Conservation (phyloP, 768 basidiomycete species). For the Leccinum subgranulosum region DNA sequence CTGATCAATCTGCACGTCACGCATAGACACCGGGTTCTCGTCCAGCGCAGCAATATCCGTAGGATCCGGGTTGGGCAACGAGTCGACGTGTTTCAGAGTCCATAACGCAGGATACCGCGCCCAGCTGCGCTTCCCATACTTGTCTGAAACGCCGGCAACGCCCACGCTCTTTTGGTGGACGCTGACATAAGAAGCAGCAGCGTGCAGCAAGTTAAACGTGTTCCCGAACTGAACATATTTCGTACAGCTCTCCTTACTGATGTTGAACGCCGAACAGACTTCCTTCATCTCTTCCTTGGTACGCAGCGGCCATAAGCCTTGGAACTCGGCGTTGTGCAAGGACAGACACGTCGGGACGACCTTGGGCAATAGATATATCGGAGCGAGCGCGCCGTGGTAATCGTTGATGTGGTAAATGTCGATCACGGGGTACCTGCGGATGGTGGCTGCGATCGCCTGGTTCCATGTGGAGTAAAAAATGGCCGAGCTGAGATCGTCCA, state of each 20-base stretch:
- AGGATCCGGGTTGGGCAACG: constrained; percentile 91
- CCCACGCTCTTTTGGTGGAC: constrained; percentile 90
- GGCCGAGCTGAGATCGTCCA: constrained; percentile 95
- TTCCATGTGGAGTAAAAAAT: constrained; percentile 99
- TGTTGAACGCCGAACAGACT: constrained; percentile 96
- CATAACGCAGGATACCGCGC: constrained; percentile 94
- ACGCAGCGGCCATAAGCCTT: constrained; percentile 92
- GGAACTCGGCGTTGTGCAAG: constrained; percentile 96
- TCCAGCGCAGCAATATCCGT: constrained; percentile 93
- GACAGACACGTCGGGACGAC: constrained; percentile 88
- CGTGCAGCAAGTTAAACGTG: constrained; percentile 94
- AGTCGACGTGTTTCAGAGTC: constrained; percentile 95
- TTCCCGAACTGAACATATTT: constrained; percentile 99
- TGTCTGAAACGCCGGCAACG: constrained; percentile 96
- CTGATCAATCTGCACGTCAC: constrained; percentile 74
- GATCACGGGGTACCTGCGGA: constrained; percentile 80
- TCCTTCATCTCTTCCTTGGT: constrained; percentile 99
- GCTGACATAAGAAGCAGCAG: constrained; percentile 89
- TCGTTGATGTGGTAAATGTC: constrained; percentile 96
- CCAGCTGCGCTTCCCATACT: constrained; percentile 96
- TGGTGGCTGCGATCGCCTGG: constrained; percentile 90
- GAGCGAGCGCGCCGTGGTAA: constrained; percentile 90
- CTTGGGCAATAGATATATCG: constrained; percentile 89
- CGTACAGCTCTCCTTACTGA: constrained; percentile 92
- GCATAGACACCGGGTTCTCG: constrained; percentile 66